Conservation (phyloP, 1,284 basidiomycete genomes). For the Puccinia triticina region DNA sequence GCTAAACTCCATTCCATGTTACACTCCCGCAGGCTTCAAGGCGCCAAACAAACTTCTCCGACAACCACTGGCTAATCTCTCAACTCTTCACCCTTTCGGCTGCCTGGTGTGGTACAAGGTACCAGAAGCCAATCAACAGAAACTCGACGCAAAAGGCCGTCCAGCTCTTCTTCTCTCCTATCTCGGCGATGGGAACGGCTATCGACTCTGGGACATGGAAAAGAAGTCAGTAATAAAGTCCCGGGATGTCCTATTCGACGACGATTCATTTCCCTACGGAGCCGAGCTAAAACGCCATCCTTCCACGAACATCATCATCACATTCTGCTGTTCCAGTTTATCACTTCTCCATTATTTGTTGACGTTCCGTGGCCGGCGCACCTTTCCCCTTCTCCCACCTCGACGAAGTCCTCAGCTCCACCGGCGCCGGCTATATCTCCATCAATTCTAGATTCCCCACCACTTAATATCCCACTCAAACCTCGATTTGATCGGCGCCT, state of each 20-base stretch:
- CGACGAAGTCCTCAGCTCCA: too few relatives aligned
- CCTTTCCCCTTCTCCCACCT: too few relatives aligned
- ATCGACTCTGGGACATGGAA: constrained; percentile 1
- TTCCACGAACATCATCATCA: neutral
- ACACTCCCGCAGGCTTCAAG: neutral
- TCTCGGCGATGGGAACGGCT: neutral
- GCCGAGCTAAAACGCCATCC: too few relatives aligned
- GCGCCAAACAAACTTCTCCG: neutral
- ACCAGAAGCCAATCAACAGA: neutral
- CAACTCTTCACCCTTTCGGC: constrained; percentile 2
- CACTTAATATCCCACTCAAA: too few relatives aligned
- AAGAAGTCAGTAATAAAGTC: neutral
- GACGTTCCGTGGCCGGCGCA: too few relatives aligned
- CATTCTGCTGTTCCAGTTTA: too few relatives aligned
- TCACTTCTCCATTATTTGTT: neutral
- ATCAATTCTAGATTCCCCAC: too few relatives aligned
- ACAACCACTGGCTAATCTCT: neutral
- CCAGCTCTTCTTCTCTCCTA: neutral
- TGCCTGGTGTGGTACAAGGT: neutral
- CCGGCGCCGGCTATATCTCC: too few relatives aligned
- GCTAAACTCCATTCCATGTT: neutral
- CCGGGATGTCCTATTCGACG: neutral
- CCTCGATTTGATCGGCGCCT: too few relatives aligned
- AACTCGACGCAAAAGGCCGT: neutral
- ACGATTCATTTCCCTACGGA: neutral